Conservation (phyloP, 495 filamentous ascomycete genomes). For the Penicillium maclennaniae region DNA sequence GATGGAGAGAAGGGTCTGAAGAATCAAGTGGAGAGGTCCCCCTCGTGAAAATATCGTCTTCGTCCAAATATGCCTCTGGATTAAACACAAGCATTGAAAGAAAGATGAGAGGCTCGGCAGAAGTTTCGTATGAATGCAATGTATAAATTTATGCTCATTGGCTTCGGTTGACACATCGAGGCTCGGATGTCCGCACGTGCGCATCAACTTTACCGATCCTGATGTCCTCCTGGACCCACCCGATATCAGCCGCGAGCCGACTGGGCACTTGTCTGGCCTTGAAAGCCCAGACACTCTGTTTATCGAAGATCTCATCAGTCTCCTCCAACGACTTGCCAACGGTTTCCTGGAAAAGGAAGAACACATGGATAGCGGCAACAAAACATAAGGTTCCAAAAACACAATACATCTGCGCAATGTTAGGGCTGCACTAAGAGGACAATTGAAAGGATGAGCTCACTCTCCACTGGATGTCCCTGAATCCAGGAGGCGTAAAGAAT, state of each 20-base stretch:
- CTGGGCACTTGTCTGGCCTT: slow-evolving; percentile 10
- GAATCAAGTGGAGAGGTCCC: too few relatives aligned
- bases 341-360: slow-evolving; percentile 64
- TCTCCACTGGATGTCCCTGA: slow-evolving; percentile 56
- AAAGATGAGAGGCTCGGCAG: too few relatives aligned
- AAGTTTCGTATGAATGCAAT: too few relatives aligned
- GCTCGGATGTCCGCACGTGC: not conserved
- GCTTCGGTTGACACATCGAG: not conserved
- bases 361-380: slow-evolving; percentile 63
- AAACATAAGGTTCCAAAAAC: slow-evolving; percentile 30
- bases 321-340: slow-evolving; percentile 61
- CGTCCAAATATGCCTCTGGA: too few relatives aligned
- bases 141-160: too few relatives aligned
- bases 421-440: not conserved
- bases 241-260: slow-evolving; percentile 12
- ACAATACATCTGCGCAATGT: slow-evolving; percentile 9
- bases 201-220: slow-evolving; percentile 1
- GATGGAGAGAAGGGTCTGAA: too few relatives aligned
- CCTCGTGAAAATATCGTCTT: too few relatives aligned
- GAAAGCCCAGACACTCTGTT: slow-evolving; percentile 20
- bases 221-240: slow-evolving; percentile 15
- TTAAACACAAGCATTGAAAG: too few relatives aligned
- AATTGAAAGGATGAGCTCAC: not conserved
- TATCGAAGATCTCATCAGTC: slow-evolving; percentile 59
- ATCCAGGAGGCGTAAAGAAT: slow-evolving; percentile 59